These are phyloP conservation scores for Xylaria cubensis DNA, from an alignment of 495 filamentous ascomycete genomes.

Conservation along the genomic window DNA sequence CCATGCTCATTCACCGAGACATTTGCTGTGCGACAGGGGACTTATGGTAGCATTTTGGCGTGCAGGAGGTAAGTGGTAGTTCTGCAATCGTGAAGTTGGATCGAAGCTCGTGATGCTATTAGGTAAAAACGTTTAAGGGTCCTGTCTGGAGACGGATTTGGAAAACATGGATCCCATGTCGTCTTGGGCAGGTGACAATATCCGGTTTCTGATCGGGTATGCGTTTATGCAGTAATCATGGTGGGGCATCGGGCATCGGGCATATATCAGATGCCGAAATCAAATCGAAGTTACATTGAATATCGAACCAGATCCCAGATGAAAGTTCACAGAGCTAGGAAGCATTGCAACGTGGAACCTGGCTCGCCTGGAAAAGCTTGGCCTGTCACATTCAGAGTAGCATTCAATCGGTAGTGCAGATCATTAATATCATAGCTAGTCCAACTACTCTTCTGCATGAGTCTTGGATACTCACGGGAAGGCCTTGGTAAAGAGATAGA, in stretches of 20 bases:
- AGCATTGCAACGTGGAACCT: not conserved
- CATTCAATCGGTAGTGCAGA: not conserved
- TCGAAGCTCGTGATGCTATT: constrained; percentile 11
- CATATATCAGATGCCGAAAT: not conserved
- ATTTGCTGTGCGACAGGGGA: not conserved
- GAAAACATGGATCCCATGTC: not conserved
- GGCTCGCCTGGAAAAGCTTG: not conserved
- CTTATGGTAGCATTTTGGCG: not conserved
- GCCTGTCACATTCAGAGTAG: not conserved
- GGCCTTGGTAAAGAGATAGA: not conserved
- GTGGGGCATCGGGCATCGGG: not conserved
- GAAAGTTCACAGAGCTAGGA: not conserved
- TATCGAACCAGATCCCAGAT: not conserved
- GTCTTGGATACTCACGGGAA: not conserved
- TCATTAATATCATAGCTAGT: not conserved
- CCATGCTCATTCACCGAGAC: not conserved
- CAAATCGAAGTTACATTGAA: not conserved
- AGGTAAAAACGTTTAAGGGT: not conserved
- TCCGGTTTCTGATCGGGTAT: not conserved
- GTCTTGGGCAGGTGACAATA: not conserved
- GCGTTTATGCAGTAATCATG: constrained; percentile 7
- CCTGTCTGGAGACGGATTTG: not conserved
- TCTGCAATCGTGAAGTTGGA: constrained; percentile 1
- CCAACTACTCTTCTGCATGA: not conserved
- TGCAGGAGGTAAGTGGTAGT: not conserved